Evolutionary conservation across 768 basidiomycete species (phyloP).

Genomic region (Ramaria sp.): DNA sequence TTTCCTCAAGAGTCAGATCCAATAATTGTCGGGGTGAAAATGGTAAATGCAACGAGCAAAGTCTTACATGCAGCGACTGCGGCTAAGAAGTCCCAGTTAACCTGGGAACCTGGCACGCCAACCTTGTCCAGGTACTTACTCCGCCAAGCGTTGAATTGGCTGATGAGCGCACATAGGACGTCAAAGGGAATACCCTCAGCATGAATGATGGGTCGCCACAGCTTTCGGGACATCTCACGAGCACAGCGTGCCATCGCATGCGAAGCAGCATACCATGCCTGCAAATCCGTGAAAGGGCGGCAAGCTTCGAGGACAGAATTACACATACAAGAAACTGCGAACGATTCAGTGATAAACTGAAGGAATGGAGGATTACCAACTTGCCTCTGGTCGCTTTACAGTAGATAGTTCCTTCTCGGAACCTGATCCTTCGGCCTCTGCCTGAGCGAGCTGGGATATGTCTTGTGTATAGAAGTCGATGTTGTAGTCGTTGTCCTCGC

Average conservation of each 20-base stretch:
- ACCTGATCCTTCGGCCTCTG: slow-evolving; percentile 32
- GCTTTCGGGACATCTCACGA: slow-evolving; percentile 66
- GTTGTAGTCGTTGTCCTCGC: slow-evolving; percentile 81
- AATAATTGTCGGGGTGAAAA: slow-evolving; percentile 20
- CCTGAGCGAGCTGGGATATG: slow-evolving; percentile 21
- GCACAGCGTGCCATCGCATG: slow-evolving; percentile 77
- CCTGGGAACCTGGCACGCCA: slow-evolving; percentile 77
- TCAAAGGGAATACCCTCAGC: slow-evolving; percentile 68
- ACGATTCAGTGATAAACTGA: background rate
- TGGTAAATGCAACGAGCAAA: background rate
- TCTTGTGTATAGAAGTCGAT: slow-evolving; percentile 80
- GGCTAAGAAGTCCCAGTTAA: slow-evolving; percentile 83
- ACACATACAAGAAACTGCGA: slow-evolving; percentile 55
- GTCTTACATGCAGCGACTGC: slow-evolving; percentile 53
- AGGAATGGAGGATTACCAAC: slow-evolving; percentile 14
- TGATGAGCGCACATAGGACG: slow-evolving; percentile 43
- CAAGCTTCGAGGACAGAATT: slow-evolving; percentile 8
- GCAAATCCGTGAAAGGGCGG: slow-evolving; percentile 7
- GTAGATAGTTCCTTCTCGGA: slow-evolving; percentile 28
- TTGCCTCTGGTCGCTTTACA: slow-evolving; percentile 63
- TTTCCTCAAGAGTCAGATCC: slow-evolving; percentile 9
- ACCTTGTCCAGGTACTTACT: slow-evolving; percentile 65
- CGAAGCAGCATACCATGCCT: slow-evolving; percentile 80
- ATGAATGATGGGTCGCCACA: slow-evolving; percentile 74
- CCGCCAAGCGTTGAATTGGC: slow-evolving; percentile 58